These are phyloP conservation scores for Escallonia herrerae DNA, from an alignment of 129 eudicot genomes.

Conservation along the genomic window DNA sequence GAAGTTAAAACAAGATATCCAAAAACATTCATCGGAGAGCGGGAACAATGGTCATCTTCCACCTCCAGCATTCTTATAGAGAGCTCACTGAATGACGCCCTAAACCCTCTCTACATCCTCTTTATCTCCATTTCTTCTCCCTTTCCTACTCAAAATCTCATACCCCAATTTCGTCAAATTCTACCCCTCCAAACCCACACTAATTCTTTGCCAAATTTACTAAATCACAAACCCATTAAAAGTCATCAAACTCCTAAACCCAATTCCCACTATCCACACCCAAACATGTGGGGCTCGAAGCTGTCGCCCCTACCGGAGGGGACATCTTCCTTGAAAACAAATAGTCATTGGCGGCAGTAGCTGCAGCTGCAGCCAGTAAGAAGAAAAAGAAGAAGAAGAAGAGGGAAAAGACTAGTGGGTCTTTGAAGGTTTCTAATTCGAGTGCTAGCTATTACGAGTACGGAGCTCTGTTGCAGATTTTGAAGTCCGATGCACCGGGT, in stretches of 20 bases:
- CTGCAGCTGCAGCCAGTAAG: constrained; percentile 29
- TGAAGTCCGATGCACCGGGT: constrained; percentile 77
- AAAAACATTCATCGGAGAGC: no score
- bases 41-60: no score
- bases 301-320: constrained; percentile 83
- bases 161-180: constrained; percentile 9
- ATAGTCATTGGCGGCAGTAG: constrained; percentile 40
- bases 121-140: constrained; percentile 27
- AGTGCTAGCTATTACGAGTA: constrained; percentile 69
- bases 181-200: constrained; percentile 27
- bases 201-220: constrained; percentile 39
- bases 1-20: no score
- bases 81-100: constrained; percentile 42
- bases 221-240: constrained; percentile 16
- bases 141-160: constrained; percentile 23
- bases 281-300: constrained; percentile 55
- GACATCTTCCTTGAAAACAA: constrained; percentile 64
- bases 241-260: constrained; percentile 9
- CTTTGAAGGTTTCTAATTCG: constrained; percentile 22
- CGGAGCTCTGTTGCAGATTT: constrained; percentile 84
- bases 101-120: constrained; percentile 52
- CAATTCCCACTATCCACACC: constrained; percentile 22
- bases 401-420: constrained; percentile 31
- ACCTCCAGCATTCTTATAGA: neutral
- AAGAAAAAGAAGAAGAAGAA: no score